Evolutionary conservation across 1,284 basidiomycete species (phyloP).

Genomic region (Apiotrichum veenhuisii): DNA sequence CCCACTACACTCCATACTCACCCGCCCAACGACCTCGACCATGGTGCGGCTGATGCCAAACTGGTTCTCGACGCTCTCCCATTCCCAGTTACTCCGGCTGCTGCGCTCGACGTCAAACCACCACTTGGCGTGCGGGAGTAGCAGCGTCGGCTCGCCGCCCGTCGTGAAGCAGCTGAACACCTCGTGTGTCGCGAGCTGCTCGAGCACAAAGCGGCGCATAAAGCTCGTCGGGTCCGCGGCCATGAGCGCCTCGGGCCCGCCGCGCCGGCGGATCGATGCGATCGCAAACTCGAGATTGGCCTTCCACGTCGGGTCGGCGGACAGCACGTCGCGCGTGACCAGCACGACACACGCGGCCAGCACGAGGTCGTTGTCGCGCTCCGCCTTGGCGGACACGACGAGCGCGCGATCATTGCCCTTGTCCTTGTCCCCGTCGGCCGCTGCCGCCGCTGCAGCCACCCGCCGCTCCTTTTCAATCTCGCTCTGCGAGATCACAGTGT

Average conservation of each 20-base stretch:
- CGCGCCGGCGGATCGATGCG: slow-evolving; percentile 11
- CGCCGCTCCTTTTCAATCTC: neutral
- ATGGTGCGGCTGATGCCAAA: slow-evolving; percentile 21
- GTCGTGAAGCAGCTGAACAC: slow-evolving; percentile 22
- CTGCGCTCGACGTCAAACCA: slow-evolving; percentile 17
- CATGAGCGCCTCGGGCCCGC: slow-evolving; percentile 18
- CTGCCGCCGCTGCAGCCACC: too few relatives aligned
- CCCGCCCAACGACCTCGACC: slow-evolving; percentile 21
- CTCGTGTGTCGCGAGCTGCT: slow-evolving; percentile 24
- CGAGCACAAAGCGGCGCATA: slow-evolving; percentile 19
- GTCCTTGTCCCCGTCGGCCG: neutral
- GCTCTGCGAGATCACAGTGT: slow-evolving; percentile 8
- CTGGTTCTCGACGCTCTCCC: slow-evolving; percentile 21
- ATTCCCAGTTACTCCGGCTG: slow-evolving; percentile 12
- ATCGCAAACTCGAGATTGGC: slow-evolving; percentile 22
- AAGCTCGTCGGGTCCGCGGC: slow-evolving; percentile 8
- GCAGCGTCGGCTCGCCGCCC: slow-evolving; percentile 17
- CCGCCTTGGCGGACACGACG: neutral
- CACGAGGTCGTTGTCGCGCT: slow-evolving; percentile 9
- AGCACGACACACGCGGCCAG: slow-evolving; percentile 17
- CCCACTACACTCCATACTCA: too few relatives aligned
- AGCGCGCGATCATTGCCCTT: neutral
- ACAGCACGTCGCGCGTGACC: slow-evolving; percentile 19
- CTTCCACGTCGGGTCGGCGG: slow-evolving; percentile 16
- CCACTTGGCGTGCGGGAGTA: slow-evolving; percentile 14